These are phyloP conservation scores for Aristolochia fimbriata DNA, from an alignment of 164 flowering plant genomes.

Conservation along the genomic window DNA sequence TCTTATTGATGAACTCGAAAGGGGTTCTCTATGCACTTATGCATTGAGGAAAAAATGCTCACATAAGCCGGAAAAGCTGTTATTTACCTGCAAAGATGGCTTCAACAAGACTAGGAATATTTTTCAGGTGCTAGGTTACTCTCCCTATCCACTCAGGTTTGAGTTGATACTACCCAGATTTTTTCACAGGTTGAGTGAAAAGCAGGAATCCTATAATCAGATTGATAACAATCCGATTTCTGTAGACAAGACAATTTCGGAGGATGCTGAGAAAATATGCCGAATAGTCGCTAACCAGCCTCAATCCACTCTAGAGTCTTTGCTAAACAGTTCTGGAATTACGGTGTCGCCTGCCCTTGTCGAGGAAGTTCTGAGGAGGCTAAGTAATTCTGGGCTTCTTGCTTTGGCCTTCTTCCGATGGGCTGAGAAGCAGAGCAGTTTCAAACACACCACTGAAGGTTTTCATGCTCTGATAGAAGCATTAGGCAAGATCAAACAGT, in stretches of 20 bases:
- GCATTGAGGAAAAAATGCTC: not conserved
- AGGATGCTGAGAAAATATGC: slow-evolving; percentile 37
- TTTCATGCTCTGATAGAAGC: slow-evolving; percentile 64
- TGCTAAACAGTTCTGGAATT: slow-evolving; percentile 24
- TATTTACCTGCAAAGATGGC: not conserved
- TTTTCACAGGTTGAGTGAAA: slow-evolving; percentile 11
- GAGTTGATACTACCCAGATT: slow-evolving; percentile 8
- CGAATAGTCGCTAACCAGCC: slow-evolving; percentile 27
- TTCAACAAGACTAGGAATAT: not conserved
- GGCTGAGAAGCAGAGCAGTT: slow-evolving; percentile 44
- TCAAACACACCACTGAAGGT: slow-evolving; percentile 33
- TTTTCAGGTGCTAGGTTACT: not conserved
- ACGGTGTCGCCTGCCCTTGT: slow-evolving; percentile 37
- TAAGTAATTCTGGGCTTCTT: slow-evolving; percentile 16
- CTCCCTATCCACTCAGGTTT: slow-evolving; percentile 3
- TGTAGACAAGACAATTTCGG: slow-evolving; percentile 1
- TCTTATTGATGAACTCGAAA: not conserved
- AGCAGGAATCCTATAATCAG: slow-evolving; percentile 1
- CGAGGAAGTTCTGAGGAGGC: slow-evolving; percentile 47
- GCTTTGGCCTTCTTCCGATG: slow-evolving; percentile 22
- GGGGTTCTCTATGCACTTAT: slow-evolving; percentile 3
- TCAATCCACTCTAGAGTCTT: slow-evolving; percentile 16
- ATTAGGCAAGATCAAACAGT: slow-evolving; percentile 78
- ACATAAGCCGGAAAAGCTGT: not conserved
- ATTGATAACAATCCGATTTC: slow-evolving; percentile 5